Evolutionary conservation across 2,329 filamentous ascomycete species (phyloP).

Genomic region (Sporothrix schenckii): DNA sequence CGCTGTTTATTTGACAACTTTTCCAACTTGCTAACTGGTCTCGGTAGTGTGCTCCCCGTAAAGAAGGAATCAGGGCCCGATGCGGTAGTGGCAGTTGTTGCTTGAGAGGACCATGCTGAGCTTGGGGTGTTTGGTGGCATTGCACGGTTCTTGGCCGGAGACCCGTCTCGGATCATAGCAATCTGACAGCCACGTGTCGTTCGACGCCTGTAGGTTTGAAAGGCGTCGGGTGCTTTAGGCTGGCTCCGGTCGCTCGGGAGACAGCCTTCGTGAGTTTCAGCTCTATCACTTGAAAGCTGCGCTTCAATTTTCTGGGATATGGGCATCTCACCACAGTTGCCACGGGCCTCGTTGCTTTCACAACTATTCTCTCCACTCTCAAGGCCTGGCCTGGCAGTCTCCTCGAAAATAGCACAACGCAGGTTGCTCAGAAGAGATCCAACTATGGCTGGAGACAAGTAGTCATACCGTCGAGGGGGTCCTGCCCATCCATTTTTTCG

Average conservation of each 20-base stretch:
- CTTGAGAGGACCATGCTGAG: slow-evolving; percentile 48
- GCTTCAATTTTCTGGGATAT: slow-evolving; percentile 57
- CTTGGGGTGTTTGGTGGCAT: neutral
- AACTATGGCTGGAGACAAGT: slow-evolving; percentile 60
- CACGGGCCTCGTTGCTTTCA: slow-evolving; percentile 26
- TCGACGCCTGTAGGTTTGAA: neutral
- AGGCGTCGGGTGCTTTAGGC: neutral
- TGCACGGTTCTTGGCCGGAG: neutral
- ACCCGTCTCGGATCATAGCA: neutral
- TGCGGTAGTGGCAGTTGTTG: slow-evolving; percentile 48
- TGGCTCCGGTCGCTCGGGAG: neutral
- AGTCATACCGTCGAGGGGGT: slow-evolving; percentile 54
- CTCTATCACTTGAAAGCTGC: slow-evolving; percentile 53
- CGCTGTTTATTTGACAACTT: neutral
- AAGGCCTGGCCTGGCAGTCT: slow-evolving; percentile 34
- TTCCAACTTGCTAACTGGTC: neutral
- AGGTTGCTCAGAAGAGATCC: slow-evolving; percentile 63
- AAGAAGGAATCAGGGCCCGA: slow-evolving; percentile 33
- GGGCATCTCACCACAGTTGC: slow-evolving; percentile 39
- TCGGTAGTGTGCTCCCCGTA: too few species aligned
- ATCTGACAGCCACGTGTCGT: too few species aligned
- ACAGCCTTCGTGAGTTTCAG: slow-evolving; percentile 37
- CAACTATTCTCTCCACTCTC: slow-evolving; percentile 31
- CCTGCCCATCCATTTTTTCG: slow-evolving; percentile 58
- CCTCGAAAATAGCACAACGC: slow-evolving; percentile 53